These are phyloP conservation scores for Canariomyces notabilis DNA, from an alignment of 2,329 filamentous ascomycete genomes.

Conservation along the genomic window DNA sequence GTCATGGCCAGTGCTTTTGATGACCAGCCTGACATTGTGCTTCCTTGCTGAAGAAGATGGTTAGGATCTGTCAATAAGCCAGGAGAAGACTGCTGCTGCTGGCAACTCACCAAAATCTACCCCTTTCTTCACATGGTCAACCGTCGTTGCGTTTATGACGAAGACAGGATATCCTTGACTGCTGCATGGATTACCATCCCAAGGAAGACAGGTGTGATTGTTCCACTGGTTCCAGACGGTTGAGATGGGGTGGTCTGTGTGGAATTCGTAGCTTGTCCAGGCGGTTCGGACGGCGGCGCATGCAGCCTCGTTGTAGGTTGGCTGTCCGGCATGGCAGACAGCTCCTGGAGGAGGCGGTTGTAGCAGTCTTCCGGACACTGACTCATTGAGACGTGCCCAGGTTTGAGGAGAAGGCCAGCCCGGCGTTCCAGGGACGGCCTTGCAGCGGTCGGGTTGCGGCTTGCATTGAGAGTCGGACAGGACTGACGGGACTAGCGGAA, in stretches of 20 bases:
- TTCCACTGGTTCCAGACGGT: conserved; percentile 37
- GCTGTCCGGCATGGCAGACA: conserved; percentile 37
- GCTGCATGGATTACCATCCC: conserved; percentile 31
- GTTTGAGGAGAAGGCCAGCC: conserved; percentile 43
- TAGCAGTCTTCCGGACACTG: conserved; percentile 39
- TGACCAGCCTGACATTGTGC: conserved; percentile 46
- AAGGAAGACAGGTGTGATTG: conserved; percentile 37
- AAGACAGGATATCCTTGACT: conserved; percentile 37
- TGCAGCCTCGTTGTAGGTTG: conserved; percentile 18
- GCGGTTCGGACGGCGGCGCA: conserved; percentile 18
- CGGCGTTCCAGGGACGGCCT: conserved; percentile 28
- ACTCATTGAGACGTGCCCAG: conserved; percentile 44
- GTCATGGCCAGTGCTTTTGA: conserved; percentile 55
- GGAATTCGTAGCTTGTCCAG: conserved; percentile 30
- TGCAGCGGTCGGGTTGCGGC: conserved; percentile 13
- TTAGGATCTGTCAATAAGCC: background rate
- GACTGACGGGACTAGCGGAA: conserved; percentile 2
- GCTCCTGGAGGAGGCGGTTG: conserved; percentile 39
- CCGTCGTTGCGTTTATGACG: conserved; percentile 28
- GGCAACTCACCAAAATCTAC: conserved; percentile 36
- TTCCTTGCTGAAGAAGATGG: conserved; percentile 30
- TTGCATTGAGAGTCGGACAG: background rate
- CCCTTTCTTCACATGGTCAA: conserved; percentile 29
- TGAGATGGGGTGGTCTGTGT: conserved; percentile 35
- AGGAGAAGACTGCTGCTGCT: background rate